Evolutionary conservation across 2,329 filamentous ascomycete genomes (phyloP), one percentile per base, ranked within the genome.

Genomic region (Claviceps sp.): DNA sequence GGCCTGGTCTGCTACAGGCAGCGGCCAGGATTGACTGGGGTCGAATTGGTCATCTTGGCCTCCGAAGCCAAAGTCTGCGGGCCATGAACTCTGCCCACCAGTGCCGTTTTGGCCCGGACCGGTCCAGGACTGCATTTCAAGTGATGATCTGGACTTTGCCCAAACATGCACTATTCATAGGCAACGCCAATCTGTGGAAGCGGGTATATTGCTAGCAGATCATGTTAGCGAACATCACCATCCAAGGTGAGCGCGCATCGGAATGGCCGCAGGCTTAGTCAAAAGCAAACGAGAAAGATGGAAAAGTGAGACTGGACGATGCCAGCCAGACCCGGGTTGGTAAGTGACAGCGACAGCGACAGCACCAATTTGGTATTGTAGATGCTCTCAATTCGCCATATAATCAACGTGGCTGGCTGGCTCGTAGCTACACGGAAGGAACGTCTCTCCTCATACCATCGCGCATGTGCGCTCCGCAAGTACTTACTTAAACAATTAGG

Each of bases 81-180:
- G 62, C 68, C 68, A 70, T 42, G 63, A 62, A 50, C 61, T 61
- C 50, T 64, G 63, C 51, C 62, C 65, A 52, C 68, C 64, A 50
- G 64, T 58, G 58, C 66, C 68, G 50, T 62, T 65, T 58, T 69
- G 68, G 58, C 64, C 62, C 53, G 63, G 58, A 52, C 61, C 62
- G 42, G 66, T 57, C 68, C 68, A 71, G 54, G 68, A 68, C 64
- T 71, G 68, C 68, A 71, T 71, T 56, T 61, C 64, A 61, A 54
- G 46, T 53, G 57, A 55, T 56, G 56, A 52, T 56, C 58, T 52
- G 56, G 59, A 54, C 54, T 52, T 50, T 54, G 46, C 14, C 30
- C 53, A 55, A 59, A 53, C 55, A 59, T 55, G 57, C 56, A 55
- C 54, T 55, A 53, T 55, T 56, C 40, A 59, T 51, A 53, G 34